Evolutionary conservation across 306 rosid species (phyloP), one percentile per base, ranked within the genome.

Genomic region (Prunus armeniaca): DNA sequence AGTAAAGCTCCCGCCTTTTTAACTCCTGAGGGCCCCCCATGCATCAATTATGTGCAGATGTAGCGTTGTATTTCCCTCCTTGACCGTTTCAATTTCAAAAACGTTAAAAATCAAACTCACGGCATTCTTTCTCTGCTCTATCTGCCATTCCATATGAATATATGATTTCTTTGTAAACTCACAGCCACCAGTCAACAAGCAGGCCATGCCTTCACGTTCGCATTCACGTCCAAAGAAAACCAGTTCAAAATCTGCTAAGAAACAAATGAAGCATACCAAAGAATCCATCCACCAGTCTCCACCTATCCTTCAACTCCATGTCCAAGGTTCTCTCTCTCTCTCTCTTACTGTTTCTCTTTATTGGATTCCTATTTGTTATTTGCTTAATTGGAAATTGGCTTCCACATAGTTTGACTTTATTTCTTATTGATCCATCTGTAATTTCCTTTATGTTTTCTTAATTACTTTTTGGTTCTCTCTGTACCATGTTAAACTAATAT

Each of bases 11-110:
- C 73, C 52, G 57, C 72, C 50, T 46, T 38, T 67, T 6, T 32
- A 64, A 28, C 25, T 43, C 38, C 22, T 17, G 1, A 57, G 20
- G 24, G 60, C 4, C 60, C 60, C 3, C 34, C 1, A 20, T 5
- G 43, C 65, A 12, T 11, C 52, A 4, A 20, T 10, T 17, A 25
- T 13, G 49, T 18, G 41, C 34, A 70, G 78, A 52, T 11, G 38
- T 72, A 71, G 67, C 75, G 82, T 69, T 12, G 22, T 55, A 49
- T 22, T 80, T 90, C 92, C 91, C 91, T 86, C 89, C 81, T 22
- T 69, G 18, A 62, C 74, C 63, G 54, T 83, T 90, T 85, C 86
- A 88, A 88, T 78, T 86, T 78, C 65, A 81, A 84, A 28, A 58
- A 85, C 71, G 77, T 80, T 58, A 25, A 17, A 50, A 51, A 13